A percentile compares a stretch with the other conserved stretches of the same genome.
Conservation (phyloP, 208 protist species). For the Leishmania mexicana region DNA sequence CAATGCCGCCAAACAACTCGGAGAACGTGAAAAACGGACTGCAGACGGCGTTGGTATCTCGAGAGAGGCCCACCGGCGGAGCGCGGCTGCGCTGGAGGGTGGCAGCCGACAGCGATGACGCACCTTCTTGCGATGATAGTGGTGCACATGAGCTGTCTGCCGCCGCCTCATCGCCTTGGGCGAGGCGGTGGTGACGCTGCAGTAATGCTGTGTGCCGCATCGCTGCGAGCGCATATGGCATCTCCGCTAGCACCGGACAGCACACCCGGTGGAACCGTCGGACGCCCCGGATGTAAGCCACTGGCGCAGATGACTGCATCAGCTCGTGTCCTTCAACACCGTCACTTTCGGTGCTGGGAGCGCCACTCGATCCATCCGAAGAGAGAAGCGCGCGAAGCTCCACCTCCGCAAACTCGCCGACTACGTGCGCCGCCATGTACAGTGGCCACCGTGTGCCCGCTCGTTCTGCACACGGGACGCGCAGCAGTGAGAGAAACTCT, state of each 20-base stretch:
- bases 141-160: neutral
- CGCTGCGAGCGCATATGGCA: conserved; percentile 40
- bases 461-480: neutral
- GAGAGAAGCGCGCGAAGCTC: conserved; percentile 16
- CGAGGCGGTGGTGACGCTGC: neutral
- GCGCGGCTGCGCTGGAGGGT: neutral
- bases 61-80: neutral
- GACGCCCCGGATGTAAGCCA: conserved; percentile 45
- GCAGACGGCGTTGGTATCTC: neutral
- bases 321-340: neutral
- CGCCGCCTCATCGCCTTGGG: neutral
- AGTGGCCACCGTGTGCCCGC: conserved; percentile 7
- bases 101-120: neutral
- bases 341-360: neutral
- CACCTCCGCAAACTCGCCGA: conserved; percentile 6
- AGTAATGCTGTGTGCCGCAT: conserved; percentile 20
- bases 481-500: conserved; percentile 16
- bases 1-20: conserved; percentile 92
- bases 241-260: conserved; percentile 19
- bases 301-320: neutral
- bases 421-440: conserved; percentile 38
- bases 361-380: neutral
- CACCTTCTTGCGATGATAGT: neutral
- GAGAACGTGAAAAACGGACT: conserved; percentile 62
- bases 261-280: conserved; percentile 56